Evolutionary conservation across 2,329 filamentous ascomycete species (phyloP), one percentile per base, ranked within the genome.

Genomic region (Epichloe gansuensis): DNA sequence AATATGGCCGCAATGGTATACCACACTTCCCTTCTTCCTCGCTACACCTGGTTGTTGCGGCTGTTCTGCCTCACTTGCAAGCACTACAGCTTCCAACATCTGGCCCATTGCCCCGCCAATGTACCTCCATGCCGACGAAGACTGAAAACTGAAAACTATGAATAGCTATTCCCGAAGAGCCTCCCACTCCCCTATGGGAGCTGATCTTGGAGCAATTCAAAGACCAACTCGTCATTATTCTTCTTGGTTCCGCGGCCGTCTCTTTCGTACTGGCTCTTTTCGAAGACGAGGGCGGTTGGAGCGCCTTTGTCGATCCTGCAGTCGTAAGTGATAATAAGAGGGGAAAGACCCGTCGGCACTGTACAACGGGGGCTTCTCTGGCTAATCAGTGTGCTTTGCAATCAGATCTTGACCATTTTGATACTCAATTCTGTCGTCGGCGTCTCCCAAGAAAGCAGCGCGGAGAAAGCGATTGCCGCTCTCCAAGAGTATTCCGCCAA

Each of bases 401-500:
- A 39, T 55, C 21, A 94, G 87, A 98, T 98, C 60, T 79, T 98
- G 58, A 97, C 91, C 27, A 98, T 98, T 64, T 78, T 98, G 45
- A 85, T 98, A 57, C 82, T 98, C 62, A 98, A 98, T 71, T 87
- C 93, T 55, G 85, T 98, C 59, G 93, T 98, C 57, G 93, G 93
- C 66, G 93, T 98, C 31, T 96, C 91, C 52, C 93, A 98, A 75
- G 93, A 98, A 75, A 96, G 88, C 71, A 96, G 90, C 65, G 93
- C 93, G 58, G 93, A 98, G 70, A 96, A 97, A 74, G 93, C 93
- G 49, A 98, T 98, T 66, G 90, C 93, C 27, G 93, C 93, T 44
- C 80, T 98, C 53, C 93, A 98, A 71, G 91, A 98, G 78, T 98
- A 98, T 73, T 97, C 91, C 34, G 93, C 93, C 64, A 98, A 97